A percentile compares a stretch with the other conserved stretches of the same genome.
Evolutionary conservation across 2,329 filamentous ascomycete genomes (phyloP).

Genomic region (Pseudonectria buxi): DNA sequence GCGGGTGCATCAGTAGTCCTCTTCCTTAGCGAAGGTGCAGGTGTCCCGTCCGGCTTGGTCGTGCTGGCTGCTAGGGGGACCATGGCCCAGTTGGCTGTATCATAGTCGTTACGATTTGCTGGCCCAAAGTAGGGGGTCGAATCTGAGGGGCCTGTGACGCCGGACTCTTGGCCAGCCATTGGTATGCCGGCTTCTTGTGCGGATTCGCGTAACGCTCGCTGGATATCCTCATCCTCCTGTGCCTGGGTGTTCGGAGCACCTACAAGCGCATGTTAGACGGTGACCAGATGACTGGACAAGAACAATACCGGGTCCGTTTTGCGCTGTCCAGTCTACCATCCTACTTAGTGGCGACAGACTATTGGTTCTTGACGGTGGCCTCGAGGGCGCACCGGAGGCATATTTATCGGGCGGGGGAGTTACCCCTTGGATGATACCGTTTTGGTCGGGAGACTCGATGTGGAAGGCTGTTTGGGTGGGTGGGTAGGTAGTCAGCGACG

Average conservation of each 20-base stretch:
- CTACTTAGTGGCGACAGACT: slow-evolving; percentile 50
- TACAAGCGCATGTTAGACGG: slow-evolving; percentile 23
- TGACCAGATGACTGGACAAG: slow-evolving; percentile 10
- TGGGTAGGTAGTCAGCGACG: slow-evolving; percentile 15
- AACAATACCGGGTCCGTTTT: slow-evolving; percentile 35
- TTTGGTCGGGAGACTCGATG: slow-evolving; percentile 46
- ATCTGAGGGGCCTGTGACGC: slow-evolving; percentile 35
- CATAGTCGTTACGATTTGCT: slow-evolving; percentile 49
- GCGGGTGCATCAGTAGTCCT: slow-evolving; percentile 38
- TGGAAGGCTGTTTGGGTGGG: slow-evolving; percentile 52
- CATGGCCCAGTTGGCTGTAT: slow-evolving; percentile 53
- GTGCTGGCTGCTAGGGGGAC: slow-evolving; percentile 33
- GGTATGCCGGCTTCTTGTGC: slow-evolving; percentile 43
- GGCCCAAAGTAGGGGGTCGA: slow-evolving; percentile 50
- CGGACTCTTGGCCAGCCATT: slow-evolving; percentile 41
- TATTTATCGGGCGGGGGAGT: slow-evolving; percentile 35
- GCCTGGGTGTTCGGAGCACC: slow-evolving; percentile 30
- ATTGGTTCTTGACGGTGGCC: slow-evolving; percentile 55
- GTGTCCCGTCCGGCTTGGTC: slow-evolving; percentile 12
- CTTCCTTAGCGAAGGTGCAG: slow-evolving; percentile 37
- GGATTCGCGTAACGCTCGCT: slow-evolving; percentile 50
- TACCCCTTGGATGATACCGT: slow-evolving; percentile 36
- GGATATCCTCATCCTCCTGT: slow-evolving; percentile 50
- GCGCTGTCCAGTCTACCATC: slow-evolving; percentile 41
- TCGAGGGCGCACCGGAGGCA: slow-evolving; percentile 44